Base-by-base conservation (phyloP, 805 yeast species). In the Yamadazyma phyllophila region DNA sequence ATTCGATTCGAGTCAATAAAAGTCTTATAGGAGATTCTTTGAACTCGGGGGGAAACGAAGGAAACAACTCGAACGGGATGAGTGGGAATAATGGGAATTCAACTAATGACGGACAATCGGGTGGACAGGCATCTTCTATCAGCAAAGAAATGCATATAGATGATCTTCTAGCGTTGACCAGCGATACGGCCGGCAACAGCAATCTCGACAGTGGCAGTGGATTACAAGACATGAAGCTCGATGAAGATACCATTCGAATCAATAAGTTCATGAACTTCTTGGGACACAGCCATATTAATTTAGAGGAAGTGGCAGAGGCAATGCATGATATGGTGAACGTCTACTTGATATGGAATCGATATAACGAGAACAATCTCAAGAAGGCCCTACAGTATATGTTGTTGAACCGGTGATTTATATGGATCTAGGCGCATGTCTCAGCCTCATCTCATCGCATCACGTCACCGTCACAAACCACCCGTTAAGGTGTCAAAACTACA, bases 271-370 rank as follows among this genome's bases (percentile, higher is more conserved):
- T 82, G 57, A 69, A 72, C 24, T 89, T 87, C 60, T 65, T 92
- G 51, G 92, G 91, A 2, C 76, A 78, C 44, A 82, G 90, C 7
- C 88, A 86, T 51, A 77, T 92, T 2, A 86, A 91, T 58, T 64
- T 90, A 30, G 86, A 81, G 43, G 86, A 86, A 58, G 81, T 88
- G 5, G 81, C 85, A 36, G 92, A 86, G 48, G 83, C 90, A 10
- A 81, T 90, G 26, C 97, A 92, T 61, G 96, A 90, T 54, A 67
- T 90, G 58, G 75, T 92, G 35, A 81, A 86, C 3, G 64, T 91
- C 2, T 92, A 91, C 60, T 91, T 88, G 39, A 76, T 80, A 6
- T 91, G 97, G 97, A 89, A 86, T 52, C 62, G 79, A n/a, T 90
- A 87, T 58, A 88, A 87, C 56, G 97, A 88, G 60, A 73, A 70